Evolutionary conservation across 352 stramenopile genomes (phyloP), one percentile per base, ranked within the genome.

Genomic region (Globisporangium cylindrosporum): DNA sequence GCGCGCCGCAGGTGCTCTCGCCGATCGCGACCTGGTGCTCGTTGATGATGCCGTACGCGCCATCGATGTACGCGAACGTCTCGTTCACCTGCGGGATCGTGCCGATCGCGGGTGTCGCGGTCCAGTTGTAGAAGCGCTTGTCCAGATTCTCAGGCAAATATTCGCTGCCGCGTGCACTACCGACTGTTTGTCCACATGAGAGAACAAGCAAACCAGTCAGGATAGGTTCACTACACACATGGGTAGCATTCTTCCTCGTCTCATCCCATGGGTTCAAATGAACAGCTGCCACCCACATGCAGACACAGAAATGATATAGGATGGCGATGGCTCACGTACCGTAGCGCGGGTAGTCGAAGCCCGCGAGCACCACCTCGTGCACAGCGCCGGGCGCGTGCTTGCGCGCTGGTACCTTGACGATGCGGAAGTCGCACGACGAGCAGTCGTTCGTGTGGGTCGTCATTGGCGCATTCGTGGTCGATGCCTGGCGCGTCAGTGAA

Each of bases 381-480:
- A 69, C 51, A 0, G 77, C 74, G 36, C 67, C 81, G 1, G 66
- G 41, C 4, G 78, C 67, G 64, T 93, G 76, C 34, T 61, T 82
- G 63, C 86, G 74, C 27, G 77, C 75, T 4, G 88, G 88, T 54
- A 95, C 84, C 48, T 94, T 95, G 65, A 72, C 83, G 68, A 94
- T 79, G 46, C 88, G 88, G 66, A 93, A 95, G 72, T 95, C 88
- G 64, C 88, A 93, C 27, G 75, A 90, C 64, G 77, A 92, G 67
- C 88, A 94, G 72, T 95, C 88, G 68, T 88, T 92, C 51, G 88
- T 90, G 71, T 95, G 88, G 20, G 88, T 93, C 48, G 85, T 92
- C 82, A 95, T 94, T 34, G 88, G 81, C 18, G 86, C 72, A 2
- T 74, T 74, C 18, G 79, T 93, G 4, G 78, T 82, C 2, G 84